Evolutionary conservation across 108 stramenopile genomes (phyloP).

Genomic region (Cyclotella atomus): DNA sequence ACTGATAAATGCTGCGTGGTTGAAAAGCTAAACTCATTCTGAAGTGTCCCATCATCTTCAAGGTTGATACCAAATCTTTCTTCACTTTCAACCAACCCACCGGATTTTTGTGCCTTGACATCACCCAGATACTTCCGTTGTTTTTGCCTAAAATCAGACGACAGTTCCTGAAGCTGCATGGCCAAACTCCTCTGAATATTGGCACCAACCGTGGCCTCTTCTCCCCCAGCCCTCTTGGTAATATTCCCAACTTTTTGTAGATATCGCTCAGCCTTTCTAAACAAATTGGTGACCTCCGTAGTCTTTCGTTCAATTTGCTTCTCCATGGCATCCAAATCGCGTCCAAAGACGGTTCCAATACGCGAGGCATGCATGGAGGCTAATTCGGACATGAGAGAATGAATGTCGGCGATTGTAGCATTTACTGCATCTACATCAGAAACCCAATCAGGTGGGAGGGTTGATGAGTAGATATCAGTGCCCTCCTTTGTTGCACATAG

Average conservation of each 20-base stretch:
- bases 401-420: constrained; percentile 74
- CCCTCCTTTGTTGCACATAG: constrained; percentile 2
- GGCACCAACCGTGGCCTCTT: constrained; percentile 86
- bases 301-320: constrained; percentile 87
- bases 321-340: constrained; percentile 89
- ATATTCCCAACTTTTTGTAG: constrained; percentile 83
- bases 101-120: constrained; percentile 91
- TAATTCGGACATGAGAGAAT: constrained; percentile 83
- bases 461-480: constrained; percentile 22
- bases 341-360: constrained; percentile 89
- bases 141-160: constrained; percentile 87
- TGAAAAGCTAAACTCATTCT: constrained; percentile 66
- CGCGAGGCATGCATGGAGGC: constrained; percentile 90
- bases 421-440: constrained; percentile 84
- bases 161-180: constrained; percentile 92
- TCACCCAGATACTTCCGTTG: constrained; percentile 95
- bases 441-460: constrained; percentile 86
- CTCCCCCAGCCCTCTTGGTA: constrained; percentile 79
- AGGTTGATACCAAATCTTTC: constrained; percentile 79
- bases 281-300: constrained; percentile 82
- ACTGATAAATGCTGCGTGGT: constrained; percentile 79
- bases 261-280: constrained; percentile 88
- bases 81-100: constrained; percentile 67
- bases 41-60: constrained; percentile 56
- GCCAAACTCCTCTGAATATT: constrained; percentile 93